These are phyloP conservation scores for Tetrapisispora pingtungensis DNA, from an alignment of 805 yeast species.

Conservation along the genomic window DNA sequence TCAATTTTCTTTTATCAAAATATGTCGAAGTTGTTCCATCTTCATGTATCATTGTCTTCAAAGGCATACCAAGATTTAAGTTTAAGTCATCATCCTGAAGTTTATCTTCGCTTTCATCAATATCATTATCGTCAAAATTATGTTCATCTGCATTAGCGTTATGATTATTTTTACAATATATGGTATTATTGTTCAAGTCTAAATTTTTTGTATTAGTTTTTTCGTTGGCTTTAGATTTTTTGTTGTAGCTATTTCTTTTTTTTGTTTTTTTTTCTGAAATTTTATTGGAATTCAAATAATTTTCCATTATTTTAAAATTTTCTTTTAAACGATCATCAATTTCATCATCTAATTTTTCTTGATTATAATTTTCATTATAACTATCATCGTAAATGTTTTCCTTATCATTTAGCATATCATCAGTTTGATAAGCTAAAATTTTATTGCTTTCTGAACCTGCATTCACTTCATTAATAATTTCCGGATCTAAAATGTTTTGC, in stretches of 20 bases:
- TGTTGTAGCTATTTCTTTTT: neutral
- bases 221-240: neutral
- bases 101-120: too few species aligned
- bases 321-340: neutral
- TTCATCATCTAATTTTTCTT: neutral
- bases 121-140: too few species aligned
- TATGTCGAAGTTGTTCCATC: conserved; percentile 25
- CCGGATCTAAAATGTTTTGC: neutral
- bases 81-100: neutral
- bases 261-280: neutral
- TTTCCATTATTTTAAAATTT: conserved; percentile 1
- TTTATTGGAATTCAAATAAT: neutral
- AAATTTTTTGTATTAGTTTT: neutral
- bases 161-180: neutral
- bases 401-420: neutral
- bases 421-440: neutral
- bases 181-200: too few species aligned
- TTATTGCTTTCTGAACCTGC: neutral
- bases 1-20: conserved; percentile 27
- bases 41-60: conserved; percentile 19
- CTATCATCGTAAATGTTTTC: neutral
- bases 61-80: conserved; percentile 2
- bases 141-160: neutral
- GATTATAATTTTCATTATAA: too few species aligned
- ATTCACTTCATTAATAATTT: neutral